Conservation (phyloP, 2,329 filamentous ascomycete genomes). For the Xylaria arbuscula region DNA sequence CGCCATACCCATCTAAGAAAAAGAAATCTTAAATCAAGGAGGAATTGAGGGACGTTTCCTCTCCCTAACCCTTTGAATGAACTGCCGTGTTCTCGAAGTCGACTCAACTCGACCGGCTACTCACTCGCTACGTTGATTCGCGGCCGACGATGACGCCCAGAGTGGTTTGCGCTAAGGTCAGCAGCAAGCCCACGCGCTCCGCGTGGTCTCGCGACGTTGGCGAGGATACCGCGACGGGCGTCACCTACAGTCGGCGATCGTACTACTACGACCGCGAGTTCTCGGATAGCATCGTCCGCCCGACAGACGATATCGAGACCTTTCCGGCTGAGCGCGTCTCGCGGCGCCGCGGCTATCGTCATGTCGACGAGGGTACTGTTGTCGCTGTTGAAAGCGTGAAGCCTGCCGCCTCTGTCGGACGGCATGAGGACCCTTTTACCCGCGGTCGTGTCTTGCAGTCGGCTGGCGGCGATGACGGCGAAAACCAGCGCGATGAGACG, state of each 20-base stretch:
- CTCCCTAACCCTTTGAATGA: not conserved
- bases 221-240: conserved; percentile 6
- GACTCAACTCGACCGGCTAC: not conserved
- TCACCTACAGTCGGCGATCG: conserved; percentile 28
- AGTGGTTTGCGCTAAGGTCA: not conserved
- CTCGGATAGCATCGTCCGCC: conserved; percentile 27
- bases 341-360: not conserved
- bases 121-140: not conserved
- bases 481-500: not conserved
- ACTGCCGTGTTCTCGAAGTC: not conserved
- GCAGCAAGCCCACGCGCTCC: conserved; percentile 1
- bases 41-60: not conserved
- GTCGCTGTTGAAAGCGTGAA: not conserved
- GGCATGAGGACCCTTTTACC: not conserved
- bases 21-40: not conserved
- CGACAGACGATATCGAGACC: not conserved
- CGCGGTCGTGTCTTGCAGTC: conserved; percentile 23
- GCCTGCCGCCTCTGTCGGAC: not conserved
- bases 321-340: not conserved
- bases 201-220: conserved; percentile 30
- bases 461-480: not conserved
- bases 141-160: conserved; percentile 23
- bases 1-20: not conserved
- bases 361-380: not conserved
- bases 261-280: conserved; percentile 33